Evolutionary conservation across 352 stramenopile species (phyloP).

Genomic region (Lagenidium giganteum): DNA sequence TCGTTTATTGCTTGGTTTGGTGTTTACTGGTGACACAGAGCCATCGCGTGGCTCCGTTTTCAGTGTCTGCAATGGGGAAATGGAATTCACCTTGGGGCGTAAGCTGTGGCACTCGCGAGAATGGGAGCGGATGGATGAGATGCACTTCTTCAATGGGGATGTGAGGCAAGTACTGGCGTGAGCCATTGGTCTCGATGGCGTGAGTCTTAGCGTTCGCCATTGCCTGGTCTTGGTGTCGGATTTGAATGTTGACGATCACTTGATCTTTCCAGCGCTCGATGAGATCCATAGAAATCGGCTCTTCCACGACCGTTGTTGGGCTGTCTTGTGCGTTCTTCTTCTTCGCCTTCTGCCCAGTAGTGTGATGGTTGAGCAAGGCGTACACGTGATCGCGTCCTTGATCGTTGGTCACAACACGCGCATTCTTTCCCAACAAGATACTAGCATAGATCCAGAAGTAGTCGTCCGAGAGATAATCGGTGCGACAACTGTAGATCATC

Average conservation of each 20-base stretch:
- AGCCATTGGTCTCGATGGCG: too few relatives aligned
- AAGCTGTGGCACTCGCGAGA: conserved; percentile 62
- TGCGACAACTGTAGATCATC: conserved; percentile 90
- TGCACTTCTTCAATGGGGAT: conserved; percentile 53
- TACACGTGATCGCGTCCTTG: conserved; percentile 96
- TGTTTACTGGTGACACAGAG: background rate
- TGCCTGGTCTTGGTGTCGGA: conserved; percentile 62
- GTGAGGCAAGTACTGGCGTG: too few relatives aligned
- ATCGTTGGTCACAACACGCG: conserved; percentile 95
- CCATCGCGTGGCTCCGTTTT: too few relatives aligned
- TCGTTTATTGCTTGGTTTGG: too few relatives aligned
- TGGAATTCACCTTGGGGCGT: conserved; percentile 40
- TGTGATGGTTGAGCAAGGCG: conserved; percentile 38
- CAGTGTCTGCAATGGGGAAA: conserved; percentile 36
- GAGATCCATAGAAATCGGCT: conserved; percentile 59
- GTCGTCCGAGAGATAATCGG: conserved; percentile 89
- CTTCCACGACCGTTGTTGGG: conserved; percentile 15
- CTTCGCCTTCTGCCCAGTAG: conserved; percentile 12
- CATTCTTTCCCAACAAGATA: conserved; percentile 52
- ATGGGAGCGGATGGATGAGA: conserved; percentile 55
- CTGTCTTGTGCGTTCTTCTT: conserved; percentile 3
- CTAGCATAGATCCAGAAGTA: conserved; percentile 98
- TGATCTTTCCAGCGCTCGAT: conserved; percentile 67
- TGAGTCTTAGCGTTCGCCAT: too few relatives aligned
- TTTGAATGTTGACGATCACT: conserved; percentile 68